Evolutionary conservation across 345 rosid genomes (phyloP).

Genomic region (Citrus australasica): DNA sequence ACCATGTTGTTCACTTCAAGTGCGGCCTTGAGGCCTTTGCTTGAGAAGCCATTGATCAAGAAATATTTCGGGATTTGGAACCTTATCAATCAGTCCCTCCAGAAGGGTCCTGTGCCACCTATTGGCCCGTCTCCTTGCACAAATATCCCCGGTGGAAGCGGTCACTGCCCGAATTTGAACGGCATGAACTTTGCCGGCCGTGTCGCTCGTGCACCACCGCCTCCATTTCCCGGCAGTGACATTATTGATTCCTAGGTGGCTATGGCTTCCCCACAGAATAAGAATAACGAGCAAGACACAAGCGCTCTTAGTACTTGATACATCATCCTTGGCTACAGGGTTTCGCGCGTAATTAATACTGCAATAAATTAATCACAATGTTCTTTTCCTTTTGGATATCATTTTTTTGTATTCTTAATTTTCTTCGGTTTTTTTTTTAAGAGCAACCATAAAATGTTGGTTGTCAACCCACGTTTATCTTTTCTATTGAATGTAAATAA

Average conservation of each 20-base stretch:
- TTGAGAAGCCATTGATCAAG: slow-evolving; percentile 5
- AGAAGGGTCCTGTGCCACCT: slow-evolving; percentile 22
- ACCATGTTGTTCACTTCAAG: slow-evolving; percentile 6
- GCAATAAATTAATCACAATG: not conserved
- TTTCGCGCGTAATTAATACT: not conserved
- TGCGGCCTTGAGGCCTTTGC: slow-evolving; percentile 23
- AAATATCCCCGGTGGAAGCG: slow-evolving; percentile 11
- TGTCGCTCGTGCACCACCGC: not conserved
- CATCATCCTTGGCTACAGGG: not conserved
- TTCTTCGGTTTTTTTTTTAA: not conserved
- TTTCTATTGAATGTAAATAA: not conserved
- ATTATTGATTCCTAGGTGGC: not conserved
- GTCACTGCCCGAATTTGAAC: not conserved
- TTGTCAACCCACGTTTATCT: not conserved
- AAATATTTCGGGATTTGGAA: slow-evolving; percentile 1
- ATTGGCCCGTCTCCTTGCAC: slow-evolving; percentile 20
- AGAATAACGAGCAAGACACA: not conserved
- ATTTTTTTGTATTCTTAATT: not conserved
- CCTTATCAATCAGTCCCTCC: slow-evolving; percentile 12
- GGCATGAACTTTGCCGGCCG: slow-evolving; percentile 22
- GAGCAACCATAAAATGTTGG: not conserved
- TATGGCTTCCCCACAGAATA: not conserved
- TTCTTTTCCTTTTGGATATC: not conserved
- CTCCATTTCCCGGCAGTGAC: not conserved
- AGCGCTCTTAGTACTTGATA: not conserved